Base-by-base conservation (phyloP, 768 basidiomycete genomes). In the Amanita phalloides region DNA sequence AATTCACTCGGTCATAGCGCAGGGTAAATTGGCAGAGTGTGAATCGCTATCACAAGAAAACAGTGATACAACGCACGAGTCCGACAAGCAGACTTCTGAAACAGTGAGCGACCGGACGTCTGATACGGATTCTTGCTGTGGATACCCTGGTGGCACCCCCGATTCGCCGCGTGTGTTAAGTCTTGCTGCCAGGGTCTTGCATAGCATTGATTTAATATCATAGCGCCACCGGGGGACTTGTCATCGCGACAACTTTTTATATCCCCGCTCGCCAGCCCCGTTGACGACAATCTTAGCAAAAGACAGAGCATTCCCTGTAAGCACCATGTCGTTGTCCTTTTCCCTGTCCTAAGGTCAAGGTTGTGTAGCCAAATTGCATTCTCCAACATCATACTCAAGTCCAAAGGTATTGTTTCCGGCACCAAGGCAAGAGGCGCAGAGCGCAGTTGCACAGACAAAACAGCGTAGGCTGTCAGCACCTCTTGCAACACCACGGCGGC, bases 401-500 rank as follows among this genome's bases (percentile, higher is more conserved):
- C 28, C 14, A 45, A 52, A 4, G 23, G n/a, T 21, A 25, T 33
- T 41, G 2, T 36, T 32, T 9, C 25, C 43, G 11, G 30, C 10
- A 25, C 32, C 30, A 23, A 35, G 26, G 20, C 23, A 52, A 45
- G 30, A 7, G 28, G 21, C 28, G 5, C 33, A 21, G 17, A 52
- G 42, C 30, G 13, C 35, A 6, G 37, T 44, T 23, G 23, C 36
- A 4, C 51, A 33, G 4, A 11, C 13, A n/a, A 51, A 43, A 23
- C 49, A 52, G 35, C 33, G 51, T 6, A 11, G 35, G 28, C 6
- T 44, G 23, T 52, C 51, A 10, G 25, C 33, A 20, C 44, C 51
- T 4, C 30, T 52, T 10, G 51, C 43, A 57, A 42, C 44, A 41
- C 43, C 38, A 57, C 49, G 39, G 57, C 43, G 53, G 51, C 48